phyloP scores from a whole-genome alignment of 2,329 filamentous ascomycete genomes.

The Tympanopsis confertula region DNA sequence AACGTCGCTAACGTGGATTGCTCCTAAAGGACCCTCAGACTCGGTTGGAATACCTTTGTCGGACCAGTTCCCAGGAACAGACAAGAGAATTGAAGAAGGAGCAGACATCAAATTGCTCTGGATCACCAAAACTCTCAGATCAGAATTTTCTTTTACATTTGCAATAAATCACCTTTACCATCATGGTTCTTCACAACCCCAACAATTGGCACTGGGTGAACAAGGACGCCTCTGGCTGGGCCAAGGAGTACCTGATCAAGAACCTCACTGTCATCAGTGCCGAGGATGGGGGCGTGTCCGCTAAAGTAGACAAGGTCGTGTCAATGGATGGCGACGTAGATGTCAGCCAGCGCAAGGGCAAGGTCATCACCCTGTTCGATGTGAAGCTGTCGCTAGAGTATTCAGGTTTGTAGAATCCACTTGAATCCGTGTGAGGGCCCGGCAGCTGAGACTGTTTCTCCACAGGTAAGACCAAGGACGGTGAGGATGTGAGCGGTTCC shows the following conservation, averaged over 20 bases:
- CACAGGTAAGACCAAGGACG: conserved; percentile 32
- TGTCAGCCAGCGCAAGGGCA: conserved; percentile 62
- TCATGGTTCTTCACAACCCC: conserved; percentile 61
- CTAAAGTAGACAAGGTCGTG: conserved; percentile 48
- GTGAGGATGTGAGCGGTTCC: conserved; percentile 50
- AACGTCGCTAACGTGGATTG: too few species aligned
- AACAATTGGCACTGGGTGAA: conserved; percentile 70
- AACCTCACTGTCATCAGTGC: conserved; percentile 43
- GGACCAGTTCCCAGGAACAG: too few species aligned
- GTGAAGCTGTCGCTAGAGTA: conserved; percentile 58
- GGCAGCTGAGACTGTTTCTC: conserved; percentile 8
- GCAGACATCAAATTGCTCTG: too few species aligned
- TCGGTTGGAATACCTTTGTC: too few species aligned
- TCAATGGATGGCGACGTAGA: conserved; percentile 63
- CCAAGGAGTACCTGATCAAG: conserved; percentile 47
- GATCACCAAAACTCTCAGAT: too few species aligned
- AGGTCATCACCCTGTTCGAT: conserved; percentile 63
- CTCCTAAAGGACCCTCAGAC: too few species aligned
- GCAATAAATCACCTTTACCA: too few species aligned
- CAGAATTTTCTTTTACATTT: too few species aligned
- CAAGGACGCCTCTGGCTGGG: conserved; percentile 57
- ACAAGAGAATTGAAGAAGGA: too few species aligned
- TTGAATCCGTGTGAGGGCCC: conserved; percentile 2
- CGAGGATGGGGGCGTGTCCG: conserved; percentile 47
- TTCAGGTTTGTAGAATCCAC: conserved; percentile 27